Evolutionary conservation across 208 protist genomes (phyloP).

Genomic region (Tritrichomonas foetus): DNA sequence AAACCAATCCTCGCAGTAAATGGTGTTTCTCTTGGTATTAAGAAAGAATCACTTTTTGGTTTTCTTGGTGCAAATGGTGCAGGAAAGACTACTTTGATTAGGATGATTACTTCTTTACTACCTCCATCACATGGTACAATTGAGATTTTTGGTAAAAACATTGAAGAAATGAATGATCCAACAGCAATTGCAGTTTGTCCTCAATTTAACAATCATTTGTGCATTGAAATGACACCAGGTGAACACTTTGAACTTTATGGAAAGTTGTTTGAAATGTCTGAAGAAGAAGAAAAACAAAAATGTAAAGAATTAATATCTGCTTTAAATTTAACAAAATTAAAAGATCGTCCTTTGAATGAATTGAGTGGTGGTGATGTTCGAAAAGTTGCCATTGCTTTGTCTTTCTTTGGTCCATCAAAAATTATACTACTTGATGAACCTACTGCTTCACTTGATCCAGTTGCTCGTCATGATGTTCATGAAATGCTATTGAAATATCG

Average conservation of each 20-base stretch:
- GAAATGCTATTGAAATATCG: neutral
- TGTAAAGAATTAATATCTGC: neutral
- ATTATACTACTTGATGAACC: too few relatives aligned
- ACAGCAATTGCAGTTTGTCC: neutral
- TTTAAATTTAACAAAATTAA: neutral
- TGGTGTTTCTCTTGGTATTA: neutral
- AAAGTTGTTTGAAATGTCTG: neutral
- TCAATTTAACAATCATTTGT: slow-evolving; percentile 27
- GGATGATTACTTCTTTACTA: slow-evolving; percentile 41
- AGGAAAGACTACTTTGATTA: slow-evolving; percentile 47
- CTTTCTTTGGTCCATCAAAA: neutral
- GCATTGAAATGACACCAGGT: neutral
- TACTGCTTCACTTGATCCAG: too few relatives aligned
- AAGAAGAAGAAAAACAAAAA: neutral
- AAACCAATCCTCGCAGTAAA: slow-evolving; percentile 18
- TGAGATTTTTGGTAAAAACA: neutral
- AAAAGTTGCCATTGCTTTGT: slow-evolving; percentile 1
- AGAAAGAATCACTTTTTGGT: neutral
- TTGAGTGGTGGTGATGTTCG: neutral
- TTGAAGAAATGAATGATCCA: neutral
- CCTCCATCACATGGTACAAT: slow-evolving; percentile 44
- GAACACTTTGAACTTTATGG: slow-evolving; percentile 29
- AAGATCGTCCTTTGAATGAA: neutral
- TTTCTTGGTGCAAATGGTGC: slow-evolving; percentile 45
- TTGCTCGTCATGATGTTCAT: too few relatives aligned